A percentile compares a stretch with the other conserved stretches of the same genome.
These are phyloP conservation scores for Dipteronia sinensis DNA, from an alignment of 345 rosid species.

Conservation along the genomic window DNA sequence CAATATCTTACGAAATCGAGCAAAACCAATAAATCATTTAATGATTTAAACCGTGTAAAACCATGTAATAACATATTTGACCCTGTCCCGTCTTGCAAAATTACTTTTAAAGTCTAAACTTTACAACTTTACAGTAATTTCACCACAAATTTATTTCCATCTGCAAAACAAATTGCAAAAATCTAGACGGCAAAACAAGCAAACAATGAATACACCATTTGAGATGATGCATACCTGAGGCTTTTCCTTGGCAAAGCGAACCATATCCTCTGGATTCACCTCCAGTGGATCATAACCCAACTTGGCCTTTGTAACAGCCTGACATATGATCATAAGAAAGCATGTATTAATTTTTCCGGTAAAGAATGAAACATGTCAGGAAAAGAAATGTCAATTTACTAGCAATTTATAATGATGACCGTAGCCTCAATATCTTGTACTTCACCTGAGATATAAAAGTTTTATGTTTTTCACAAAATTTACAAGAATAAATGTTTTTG, in stretches of 20 bases:
- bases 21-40: background rate
- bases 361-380: background rate
- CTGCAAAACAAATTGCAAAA: constrained; percentile 10
- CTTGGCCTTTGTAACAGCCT: constrained; percentile 98
- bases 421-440: background rate
- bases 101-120: background rate
- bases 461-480: background rate
- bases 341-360: background rate
- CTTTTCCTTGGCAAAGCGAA: constrained; percentile 85
- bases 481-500: background rate
- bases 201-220: constrained; percentile 18
- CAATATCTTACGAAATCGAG: background rate
- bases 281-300: constrained; percentile 95
- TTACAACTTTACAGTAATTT: background rate
- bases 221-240: constrained; percentile 68
- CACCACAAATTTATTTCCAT: constrained; percentile 8
- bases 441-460: background rate
- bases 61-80: too few relatives aligned
- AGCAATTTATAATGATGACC: constrained; percentile 15
- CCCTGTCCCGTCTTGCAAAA: background rate
- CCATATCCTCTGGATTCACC: constrained; percentile 99
- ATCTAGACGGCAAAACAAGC: constrained; percentile 7
- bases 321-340: constrained; percentile 30
- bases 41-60: background rate
- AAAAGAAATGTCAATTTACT: background rate